A percentile compares a stretch with the other conserved stretches of the same genome.
Evolutionary conservation across 2,329 filamentous ascomycete species (phyloP).

Genomic region (Paramyrothecium sp.): DNA sequence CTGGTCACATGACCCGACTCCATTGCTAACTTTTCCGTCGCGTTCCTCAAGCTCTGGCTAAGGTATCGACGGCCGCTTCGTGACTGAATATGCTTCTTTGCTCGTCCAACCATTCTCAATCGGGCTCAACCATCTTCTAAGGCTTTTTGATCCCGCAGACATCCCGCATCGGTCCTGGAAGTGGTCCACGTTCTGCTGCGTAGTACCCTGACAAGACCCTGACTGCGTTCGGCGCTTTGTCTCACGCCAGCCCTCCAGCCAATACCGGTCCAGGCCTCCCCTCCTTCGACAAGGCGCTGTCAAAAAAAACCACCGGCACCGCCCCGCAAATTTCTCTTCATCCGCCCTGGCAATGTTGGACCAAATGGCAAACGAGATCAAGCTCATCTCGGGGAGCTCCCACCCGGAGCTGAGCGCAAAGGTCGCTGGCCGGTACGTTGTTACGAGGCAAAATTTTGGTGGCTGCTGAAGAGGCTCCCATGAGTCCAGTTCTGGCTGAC

Average conservation of each 20-base stretch:
- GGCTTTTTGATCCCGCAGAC: neutral
- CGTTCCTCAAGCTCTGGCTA: too few relatives aligned
- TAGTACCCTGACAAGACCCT: neutral
- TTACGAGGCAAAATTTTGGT: slow-evolving; percentile 3
- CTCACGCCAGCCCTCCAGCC: neutral
- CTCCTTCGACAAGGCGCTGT: neutral
- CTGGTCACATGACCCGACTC: neutral
- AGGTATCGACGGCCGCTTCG: too few relatives aligned
- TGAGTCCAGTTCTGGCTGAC: slow-evolving; percentile 17
- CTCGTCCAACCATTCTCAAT: neutral
- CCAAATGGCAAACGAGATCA: slow-evolving; percentile 53
- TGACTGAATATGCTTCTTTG: neutral
- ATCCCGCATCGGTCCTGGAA: neutral
- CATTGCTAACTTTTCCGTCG: neutral
- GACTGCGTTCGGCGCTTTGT: neutral
- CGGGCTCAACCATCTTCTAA: neutral
- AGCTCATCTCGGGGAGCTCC: slow-evolving; percentile 49
- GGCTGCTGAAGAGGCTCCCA: neutral
- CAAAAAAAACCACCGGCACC: slow-evolving; percentile 22
- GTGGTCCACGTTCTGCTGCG: neutral
- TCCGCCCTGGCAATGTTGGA: slow-evolving; percentile 31
- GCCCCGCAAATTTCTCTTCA: slow-evolving; percentile 15
- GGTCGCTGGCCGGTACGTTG: slow-evolving; percentile 41
- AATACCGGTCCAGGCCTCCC: slow-evolving; percentile 12
- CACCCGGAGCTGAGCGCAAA: slow-evolving; percentile 46